phyloP scores from a whole-genome alignment of 345 rosid genomes.

The Clausena lansium region DNA sequence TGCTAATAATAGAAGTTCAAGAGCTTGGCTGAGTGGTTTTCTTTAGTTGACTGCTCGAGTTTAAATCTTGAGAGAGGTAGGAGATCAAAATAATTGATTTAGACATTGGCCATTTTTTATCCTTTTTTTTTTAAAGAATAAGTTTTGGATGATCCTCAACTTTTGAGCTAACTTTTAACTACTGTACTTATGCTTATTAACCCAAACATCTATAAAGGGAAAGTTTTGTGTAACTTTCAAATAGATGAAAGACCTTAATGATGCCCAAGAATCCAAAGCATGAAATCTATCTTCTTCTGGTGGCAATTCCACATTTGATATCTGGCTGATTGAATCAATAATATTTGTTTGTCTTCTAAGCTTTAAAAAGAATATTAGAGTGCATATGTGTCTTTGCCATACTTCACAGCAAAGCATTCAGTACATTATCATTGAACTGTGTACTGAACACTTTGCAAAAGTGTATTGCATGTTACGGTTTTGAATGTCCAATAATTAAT shows the following conservation, averaged over 20 bases:
- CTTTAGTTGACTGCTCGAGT: no score
- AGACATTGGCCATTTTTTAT: no score
- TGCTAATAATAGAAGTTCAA: no score
- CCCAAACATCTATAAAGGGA: not conserved
- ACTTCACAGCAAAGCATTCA: slow-evolving; percentile 50
- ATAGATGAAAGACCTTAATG: not conserved
- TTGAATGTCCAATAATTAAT: not conserved
- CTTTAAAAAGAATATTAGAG: slow-evolving; percentile 13
- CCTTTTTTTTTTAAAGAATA: no score
- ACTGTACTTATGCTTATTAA: not conserved
- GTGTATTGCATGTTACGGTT: not conserved
- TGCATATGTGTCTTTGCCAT: slow-evolving; percentile 23
- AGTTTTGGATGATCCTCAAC: no score
- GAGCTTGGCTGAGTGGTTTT: not conserved
- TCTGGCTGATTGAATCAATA: slow-evolving; percentile 14
- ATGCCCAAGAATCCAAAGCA: not conserved
- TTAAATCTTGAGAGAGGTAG: no score
- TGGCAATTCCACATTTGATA: slow-evolving; percentile 3
- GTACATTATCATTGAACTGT: slow-evolving; percentile 19
- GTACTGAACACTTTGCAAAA: not conserved
- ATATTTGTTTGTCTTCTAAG: slow-evolving; percentile 41
- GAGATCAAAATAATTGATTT: no score
- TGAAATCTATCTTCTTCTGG: slow-evolving; percentile 2
- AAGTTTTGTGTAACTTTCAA: not conserved
- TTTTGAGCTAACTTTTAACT: no score